These are phyloP conservation scores for Phaeosphaeriaceae sp. DNA, from an alignment of 2,329 filamentous ascomycete species.

Conservation along the genomic window DNA sequence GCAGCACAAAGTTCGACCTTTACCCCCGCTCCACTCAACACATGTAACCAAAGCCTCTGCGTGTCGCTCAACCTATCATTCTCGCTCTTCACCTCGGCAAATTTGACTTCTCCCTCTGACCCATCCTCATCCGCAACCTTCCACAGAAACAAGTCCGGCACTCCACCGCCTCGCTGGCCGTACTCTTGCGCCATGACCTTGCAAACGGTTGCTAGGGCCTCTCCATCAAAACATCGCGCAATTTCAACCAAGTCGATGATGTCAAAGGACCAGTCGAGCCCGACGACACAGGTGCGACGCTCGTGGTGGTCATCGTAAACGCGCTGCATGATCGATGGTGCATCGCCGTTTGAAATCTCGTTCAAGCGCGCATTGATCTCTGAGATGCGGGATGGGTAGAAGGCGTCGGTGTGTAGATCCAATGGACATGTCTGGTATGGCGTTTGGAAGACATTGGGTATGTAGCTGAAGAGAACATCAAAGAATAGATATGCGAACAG, in stretches of 20 bases:
- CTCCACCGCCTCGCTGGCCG: constrained; percentile 79
- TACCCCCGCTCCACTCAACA: constrained; percentile 83
- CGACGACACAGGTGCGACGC: constrained; percentile 83
- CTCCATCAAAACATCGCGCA: constrained; percentile 77
- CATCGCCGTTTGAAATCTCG: constrained; percentile 84
- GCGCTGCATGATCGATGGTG: constrained; percentile 68
- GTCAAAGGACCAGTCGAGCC: constrained; percentile 88
- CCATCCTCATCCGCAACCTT: constrained; percentile 48
- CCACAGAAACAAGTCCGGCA: constrained; percentile 95
- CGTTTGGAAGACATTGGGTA: constrained; percentile 97
- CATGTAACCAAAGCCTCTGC: constrained; percentile 95
- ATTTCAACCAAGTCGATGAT: constrained; percentile 81
- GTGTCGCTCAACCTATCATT: constrained; percentile 97
- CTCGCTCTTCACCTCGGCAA: constrained; percentile 65
- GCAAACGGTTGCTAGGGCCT: constrained; percentile 82
- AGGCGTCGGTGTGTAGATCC: constrained; percentile 90
- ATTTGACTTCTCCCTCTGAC: constrained; percentile 69
- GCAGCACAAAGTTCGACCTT: constrained; percentile 81
- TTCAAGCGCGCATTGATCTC: constrained; percentile 89
- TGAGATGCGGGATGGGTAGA: constrained; percentile 83
- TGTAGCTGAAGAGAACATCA: constrained; percentile 89
- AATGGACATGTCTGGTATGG: constrained; percentile 92
- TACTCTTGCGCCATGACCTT: constrained; percentile 98
- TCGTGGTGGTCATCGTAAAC: constrained; percentile 74
- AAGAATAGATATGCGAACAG: constrained; percentile 85